A percentile compares a stretch with the other conserved stretches of the same genome.
These are phyloP conservation scores for Ophiostoma tasmaniense DNA, from an alignment of 2,329 filamentous ascomycete genomes.

Conservation along the genomic window DNA sequence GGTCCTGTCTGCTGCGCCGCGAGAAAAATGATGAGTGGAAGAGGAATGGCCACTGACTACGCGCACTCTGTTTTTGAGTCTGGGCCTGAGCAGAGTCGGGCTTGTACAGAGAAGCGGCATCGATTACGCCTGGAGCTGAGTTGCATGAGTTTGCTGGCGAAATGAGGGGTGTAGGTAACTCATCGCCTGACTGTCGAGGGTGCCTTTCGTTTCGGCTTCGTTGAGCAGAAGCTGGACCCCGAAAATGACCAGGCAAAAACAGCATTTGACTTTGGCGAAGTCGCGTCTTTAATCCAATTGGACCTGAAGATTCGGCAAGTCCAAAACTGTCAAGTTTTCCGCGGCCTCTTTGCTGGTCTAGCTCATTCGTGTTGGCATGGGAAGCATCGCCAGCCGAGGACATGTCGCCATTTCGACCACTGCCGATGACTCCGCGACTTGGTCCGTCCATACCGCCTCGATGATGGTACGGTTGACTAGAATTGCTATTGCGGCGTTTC, in stretches of 20 bases:
- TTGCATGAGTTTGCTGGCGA: constrained; percentile 29
- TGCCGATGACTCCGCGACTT: neutral
- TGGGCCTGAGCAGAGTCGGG: neutral
- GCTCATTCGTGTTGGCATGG: neutral
- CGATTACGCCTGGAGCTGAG: constrained; percentile 1
- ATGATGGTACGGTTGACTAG: constrained; percentile 9
- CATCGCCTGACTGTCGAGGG: neutral
- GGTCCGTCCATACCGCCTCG: neutral
- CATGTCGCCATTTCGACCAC: neutral
- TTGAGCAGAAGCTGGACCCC: neutral
- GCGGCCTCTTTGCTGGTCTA: neutral
- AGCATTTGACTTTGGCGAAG: constrained; percentile 10
- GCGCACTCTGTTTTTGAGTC: neutral
- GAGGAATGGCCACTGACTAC: constrained; percentile 28
- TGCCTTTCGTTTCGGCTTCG: neutral
- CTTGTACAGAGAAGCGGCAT: neutral
- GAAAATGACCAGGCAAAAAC: constrained; percentile 18
- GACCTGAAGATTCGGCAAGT: neutral
- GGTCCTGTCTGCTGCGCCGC: constrained; percentile 14
- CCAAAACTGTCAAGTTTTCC: neutral
- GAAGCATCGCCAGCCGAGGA: neutral
- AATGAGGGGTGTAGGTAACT: constrained; percentile 35
- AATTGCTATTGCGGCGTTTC: constrained; percentile 12
- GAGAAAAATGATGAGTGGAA: constrained; percentile 33
- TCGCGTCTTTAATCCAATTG: constrained; percentile 18